These are phyloP conservation scores for Acanthamoeba triangularis DNA, from an alignment of 208 protist genomes.

Conservation along the genomic window DNA sequence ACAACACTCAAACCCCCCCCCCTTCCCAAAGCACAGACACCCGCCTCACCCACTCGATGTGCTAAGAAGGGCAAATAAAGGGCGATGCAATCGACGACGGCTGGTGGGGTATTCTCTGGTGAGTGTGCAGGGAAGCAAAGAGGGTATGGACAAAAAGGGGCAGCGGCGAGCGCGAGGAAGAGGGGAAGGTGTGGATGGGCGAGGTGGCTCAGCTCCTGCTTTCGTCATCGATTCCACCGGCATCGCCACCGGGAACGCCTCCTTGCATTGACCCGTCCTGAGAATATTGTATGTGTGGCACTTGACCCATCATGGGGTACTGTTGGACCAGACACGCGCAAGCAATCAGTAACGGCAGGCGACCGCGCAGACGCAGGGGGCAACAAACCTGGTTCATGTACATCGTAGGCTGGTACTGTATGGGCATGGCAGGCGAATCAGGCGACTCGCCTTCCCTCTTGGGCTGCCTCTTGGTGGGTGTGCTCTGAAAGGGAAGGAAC, in stretches of 20 bases:
- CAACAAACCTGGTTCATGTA: slow-evolving; percentile 37
- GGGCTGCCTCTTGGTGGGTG: slow-evolving; percentile 41
- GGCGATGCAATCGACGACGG: too few species aligned
- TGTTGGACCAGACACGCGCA: not conserved
- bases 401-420: slow-evolving; percentile 12
- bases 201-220: slow-evolving; percentile 15
- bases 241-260: slow-evolving; percentile 6
- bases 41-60: too few species aligned
- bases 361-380: not conserved
- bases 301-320: slow-evolving; percentile 50
- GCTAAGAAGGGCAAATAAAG: too few species aligned
- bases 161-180: not conserved
- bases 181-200: not conserved
- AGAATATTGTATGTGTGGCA: not conserved
- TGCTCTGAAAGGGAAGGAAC: slow-evolving; percentile 42
- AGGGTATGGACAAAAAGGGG: slow-evolving; percentile 24
- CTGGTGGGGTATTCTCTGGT: not conserved
- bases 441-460: slow-evolving; percentile 47
- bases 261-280: not conserved
- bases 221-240: slow-evolving; percentile 6
- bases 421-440: not conserved
- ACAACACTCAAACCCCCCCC: too few species aligned
- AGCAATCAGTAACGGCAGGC: not conserved
- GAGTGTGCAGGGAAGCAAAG: not conserved
- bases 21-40: too few species aligned